A percentile compares a stretch with the other conserved stretches of the same genome.
Evolutionary conservation across 352 stramenopile genomes (phyloP).

Genomic region (Phytopythium kandeliae): DNA sequence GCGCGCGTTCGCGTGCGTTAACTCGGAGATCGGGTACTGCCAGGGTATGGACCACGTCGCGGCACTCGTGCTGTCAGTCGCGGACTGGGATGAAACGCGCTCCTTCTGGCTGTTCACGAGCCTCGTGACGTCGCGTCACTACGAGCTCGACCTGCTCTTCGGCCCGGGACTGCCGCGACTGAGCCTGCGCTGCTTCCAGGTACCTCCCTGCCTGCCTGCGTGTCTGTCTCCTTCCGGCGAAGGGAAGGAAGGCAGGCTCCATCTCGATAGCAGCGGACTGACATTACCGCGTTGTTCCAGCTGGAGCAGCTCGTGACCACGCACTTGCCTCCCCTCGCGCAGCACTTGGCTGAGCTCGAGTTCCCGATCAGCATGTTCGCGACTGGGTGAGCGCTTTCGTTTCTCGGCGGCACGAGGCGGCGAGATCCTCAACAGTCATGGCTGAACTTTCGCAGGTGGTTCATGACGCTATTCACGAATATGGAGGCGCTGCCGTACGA

Average conservation of each 20-base stretch:
- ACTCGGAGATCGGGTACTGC: constrained; percentile 69
- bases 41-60: constrained; percentile 74
- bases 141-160: constrained; percentile 59
- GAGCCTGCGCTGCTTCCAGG: constrained; percentile 61
- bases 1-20: constrained; percentile 54
- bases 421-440: constrained; percentile 1
- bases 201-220: too few relatives aligned
- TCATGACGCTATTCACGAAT: constrained; percentile 78
- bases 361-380: constrained; percentile 68
- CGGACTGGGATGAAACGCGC: constrained; percentile 55
- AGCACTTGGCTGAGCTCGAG: constrained; percentile 46
- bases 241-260: too few relatives aligned
- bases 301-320: constrained; percentile 41
- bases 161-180: constrained; percentile 50
- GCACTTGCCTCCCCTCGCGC: constrained; percentile 32
- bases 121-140: constrained; percentile 42
- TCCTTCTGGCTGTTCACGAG: constrained; percentile 72
- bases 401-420: background rate
- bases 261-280: constrained; percentile 1
- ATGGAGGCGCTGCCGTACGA: constrained; percentile 67
- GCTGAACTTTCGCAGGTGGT: constrained; percentile 37
- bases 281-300: constrained; percentile 11
- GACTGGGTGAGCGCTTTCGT: constrained; percentile 30
- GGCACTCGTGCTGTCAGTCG: constrained; percentile 53
- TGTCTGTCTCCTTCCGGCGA: too few relatives aligned